Base-by-base conservation (phyloP, 1,284 basidiomycete genomes). In the Afroboletus lepidellus region DNA sequence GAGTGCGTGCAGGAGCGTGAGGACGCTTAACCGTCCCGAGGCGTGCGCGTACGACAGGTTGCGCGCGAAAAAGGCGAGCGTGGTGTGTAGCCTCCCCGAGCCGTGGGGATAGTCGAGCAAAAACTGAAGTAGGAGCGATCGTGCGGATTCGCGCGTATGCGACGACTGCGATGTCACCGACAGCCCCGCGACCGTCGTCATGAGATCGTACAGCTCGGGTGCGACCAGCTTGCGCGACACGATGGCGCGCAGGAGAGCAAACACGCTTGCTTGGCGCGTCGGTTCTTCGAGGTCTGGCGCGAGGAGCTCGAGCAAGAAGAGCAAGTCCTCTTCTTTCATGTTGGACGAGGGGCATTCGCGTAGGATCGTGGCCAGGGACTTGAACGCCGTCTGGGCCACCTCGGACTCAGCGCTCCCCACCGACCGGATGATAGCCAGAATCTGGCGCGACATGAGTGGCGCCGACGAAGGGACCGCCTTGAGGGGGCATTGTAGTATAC, bases 81-180 rank as follows among this genome's bases (percentile, higher is more conserved):
- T 92, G 46, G 85, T 88, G 56, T 85, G 86, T 12, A 99, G 77
- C 3, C 96, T 84, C 2, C 90, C 91, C 61, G 93, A 91, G 33
- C 97, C 97, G 69, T 99, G 97, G 2, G 97, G 97, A 64, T 99
- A 99, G 64, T 99, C 96, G 36, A 99, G 83, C 53, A 99, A 76
- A 79, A 99, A 99, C 65, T 97, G 93, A 39, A 99, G 81, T 36
- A 96, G 81, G 29, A 94, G 84, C 36, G 89, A 84, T 21, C 97
- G 87, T 62, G 92, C 96, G 1, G 92, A 82, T 65, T 97, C 95
- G 64, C 95, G 94, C 8, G 97, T 94, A 59, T 92, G 89, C 0
- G 85, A 71, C 12, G 92, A 92, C 70, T 99, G 96, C 60, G 84
- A 94, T 9, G 94, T 97, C 37, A 99, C 93, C 78, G 98, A 87